A percentile compares a stretch with the other conserved stretches of the same genome.
Evolutionary conservation across 306 rosid genomes (phyloP).

Genomic region (Malus asiatica): DNA sequence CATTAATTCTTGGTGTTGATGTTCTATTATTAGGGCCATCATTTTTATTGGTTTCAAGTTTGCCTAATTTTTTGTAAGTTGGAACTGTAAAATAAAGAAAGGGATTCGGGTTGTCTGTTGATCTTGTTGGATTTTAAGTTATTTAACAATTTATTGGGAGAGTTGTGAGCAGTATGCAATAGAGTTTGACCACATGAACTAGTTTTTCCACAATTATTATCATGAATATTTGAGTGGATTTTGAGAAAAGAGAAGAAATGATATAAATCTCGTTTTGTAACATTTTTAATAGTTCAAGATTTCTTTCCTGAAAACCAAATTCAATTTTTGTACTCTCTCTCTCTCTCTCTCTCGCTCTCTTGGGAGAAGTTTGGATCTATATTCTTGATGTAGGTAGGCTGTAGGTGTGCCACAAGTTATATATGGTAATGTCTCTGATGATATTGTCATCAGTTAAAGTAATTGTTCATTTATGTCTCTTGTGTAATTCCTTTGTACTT

Average conservation of each 20-base stretch:
- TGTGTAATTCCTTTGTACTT: slow-evolving; percentile 13
- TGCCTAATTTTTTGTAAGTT: not conserved
- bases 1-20: not conserved
- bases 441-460: slow-evolving; percentile 1
- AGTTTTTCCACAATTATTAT: not conserved
- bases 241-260: not conserved
- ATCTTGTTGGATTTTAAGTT: not conserved
- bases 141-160: not conserved
- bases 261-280: not conserved
- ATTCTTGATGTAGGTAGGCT: not conserved
- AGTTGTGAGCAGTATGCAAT: not conserved
- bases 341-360: not conserved
- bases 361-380: not conserved
- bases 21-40: not conserved
- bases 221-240: not conserved
- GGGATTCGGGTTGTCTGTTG: not conserved
- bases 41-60: not conserved
- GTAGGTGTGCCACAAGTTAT: not conserved
- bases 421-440: not conserved
- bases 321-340: not conserved
- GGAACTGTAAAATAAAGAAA: not conserved
- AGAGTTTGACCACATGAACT: not conserved
- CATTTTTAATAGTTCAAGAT: not conserved
- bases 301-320: not conserved
- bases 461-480: slow-evolving; percentile 6